Conservation (phyloP, 2,329 filamentous ascomycete genomes). For the Hymenoscyphus albidus region DNA sequence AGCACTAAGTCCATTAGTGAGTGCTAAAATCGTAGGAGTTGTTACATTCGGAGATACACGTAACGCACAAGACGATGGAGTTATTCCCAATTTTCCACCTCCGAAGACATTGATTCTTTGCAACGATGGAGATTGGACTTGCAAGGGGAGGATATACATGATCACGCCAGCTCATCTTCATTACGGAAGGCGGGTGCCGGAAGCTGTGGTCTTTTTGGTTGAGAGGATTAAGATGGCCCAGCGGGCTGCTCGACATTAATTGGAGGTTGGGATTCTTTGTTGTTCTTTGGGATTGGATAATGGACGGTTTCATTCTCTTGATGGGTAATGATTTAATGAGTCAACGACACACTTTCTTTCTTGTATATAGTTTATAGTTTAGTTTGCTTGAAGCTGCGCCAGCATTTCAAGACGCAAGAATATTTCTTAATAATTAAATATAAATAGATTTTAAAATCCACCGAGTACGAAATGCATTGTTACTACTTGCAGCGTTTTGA, state of each 20-base stretch:
- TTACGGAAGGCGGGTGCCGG: slow-evolving; percentile 36
- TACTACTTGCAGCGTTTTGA: too few relatives aligned
- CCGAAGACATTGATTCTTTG: slow-evolving; percentile 42
- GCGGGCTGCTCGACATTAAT: background rate
- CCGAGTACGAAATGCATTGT: too few relatives aligned
- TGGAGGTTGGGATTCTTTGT: too few relatives aligned
- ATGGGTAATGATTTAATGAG: too few relatives aligned
- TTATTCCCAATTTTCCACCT: slow-evolving; percentile 34
- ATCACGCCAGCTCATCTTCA: slow-evolving; percentile 37
- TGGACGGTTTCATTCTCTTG: too few relatives aligned
- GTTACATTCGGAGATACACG: slow-evolving; percentile 40
- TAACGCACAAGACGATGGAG: slow-evolving; percentile 35
- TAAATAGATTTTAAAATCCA: too few relatives aligned
- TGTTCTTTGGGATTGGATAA: too few relatives aligned
- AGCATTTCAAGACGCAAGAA: too few relatives aligned
- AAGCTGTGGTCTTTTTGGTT: slow-evolving; percentile 35
- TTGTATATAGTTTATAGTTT: too few relatives aligned
- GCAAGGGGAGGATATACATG: slow-evolving; percentile 39
- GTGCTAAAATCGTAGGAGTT: slow-evolving; percentile 35
- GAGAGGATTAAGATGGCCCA: background rate
- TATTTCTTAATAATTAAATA: too few relatives aligned
- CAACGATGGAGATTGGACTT: slow-evolving; percentile 46
- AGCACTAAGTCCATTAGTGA: slow-evolving; percentile 26
- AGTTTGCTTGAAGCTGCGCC: too few relatives aligned
- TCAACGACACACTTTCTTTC: too few relatives aligned